Conservation (phyloP, 1,284 basidiomycete species). For the Xerocomus amazonicus region DNA sequence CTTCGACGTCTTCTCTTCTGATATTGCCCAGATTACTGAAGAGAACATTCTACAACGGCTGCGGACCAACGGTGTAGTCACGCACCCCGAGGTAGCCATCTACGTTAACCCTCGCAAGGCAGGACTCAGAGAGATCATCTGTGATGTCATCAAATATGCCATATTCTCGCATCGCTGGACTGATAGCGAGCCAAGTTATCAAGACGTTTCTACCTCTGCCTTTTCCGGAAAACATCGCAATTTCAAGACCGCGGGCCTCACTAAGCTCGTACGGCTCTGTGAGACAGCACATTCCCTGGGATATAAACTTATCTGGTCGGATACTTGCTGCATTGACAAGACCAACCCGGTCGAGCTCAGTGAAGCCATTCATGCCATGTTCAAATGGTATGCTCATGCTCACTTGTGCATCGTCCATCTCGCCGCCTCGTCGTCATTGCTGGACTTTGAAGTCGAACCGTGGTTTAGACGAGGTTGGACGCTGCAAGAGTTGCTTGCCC, state of each 20-base stretch:
- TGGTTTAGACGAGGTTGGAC: conserved; percentile 31
- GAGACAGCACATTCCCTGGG: conserved; percentile 15
- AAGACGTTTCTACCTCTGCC: conserved; percentile 8
- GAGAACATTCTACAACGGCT: conserved; percentile 12
- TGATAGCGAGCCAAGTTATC: conserved; percentile 22
- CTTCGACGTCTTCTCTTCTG: conserved; percentile 16
- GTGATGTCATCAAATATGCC: conserved; percentile 22
- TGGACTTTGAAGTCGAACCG: conserved; percentile 20
- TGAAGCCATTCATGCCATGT: conserved; percentile 31
- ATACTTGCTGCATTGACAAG: conserved; percentile 29
- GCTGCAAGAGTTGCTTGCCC: conserved; percentile 27
- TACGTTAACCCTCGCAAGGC: conserved; percentile 14
- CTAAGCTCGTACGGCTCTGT: conserved; percentile 22
- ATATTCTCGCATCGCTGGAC: conserved; percentile 31
- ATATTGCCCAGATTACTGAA: conserved; percentile 21
- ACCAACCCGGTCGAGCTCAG: conserved; percentile 20
- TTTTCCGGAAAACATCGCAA: conserved; percentile 1
- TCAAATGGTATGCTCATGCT: conserved; percentile 26
- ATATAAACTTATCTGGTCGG: conserved; percentile 25
- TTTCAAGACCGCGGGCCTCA: conserved; percentile 5
- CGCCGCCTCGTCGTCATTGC: conserved; percentile 8
- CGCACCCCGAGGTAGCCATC: conserved; percentile 12
- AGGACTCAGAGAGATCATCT: conserved; percentile 20
- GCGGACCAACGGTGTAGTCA: not conserved
- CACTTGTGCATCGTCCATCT: conserved; percentile 29